Base-by-base conservation (phyloP, 2,329 filamentous ascomycete species). In the Hymenoscyphus linearis region DNA sequence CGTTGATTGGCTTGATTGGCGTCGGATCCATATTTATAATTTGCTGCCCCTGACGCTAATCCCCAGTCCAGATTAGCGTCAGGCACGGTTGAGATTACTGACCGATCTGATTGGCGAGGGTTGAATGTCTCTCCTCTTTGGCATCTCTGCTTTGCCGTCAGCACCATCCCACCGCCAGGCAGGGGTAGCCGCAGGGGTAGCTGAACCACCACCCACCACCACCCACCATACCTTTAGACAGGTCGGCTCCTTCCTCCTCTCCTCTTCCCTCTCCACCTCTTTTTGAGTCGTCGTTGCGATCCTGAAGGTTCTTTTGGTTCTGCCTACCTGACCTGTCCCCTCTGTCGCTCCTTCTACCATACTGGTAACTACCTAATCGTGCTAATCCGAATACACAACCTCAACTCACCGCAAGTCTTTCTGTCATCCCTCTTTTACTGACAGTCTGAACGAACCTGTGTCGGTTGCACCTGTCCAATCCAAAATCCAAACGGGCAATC, bases 371-470 rank as follows among this genome's bases (percentile, higher is more conserved):
- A 47, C 22, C 22, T 25, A 7, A 22, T n/a, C n/a, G n/a, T n/a
- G n/a, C n/a, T n/a, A n/a, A n/a, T n/a, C n/a, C n/a, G n/a, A n/a
- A n/a, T n/a, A 18, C 40, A 47, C 40, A 2, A 18, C 40, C 12
- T 18, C n/a, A 22, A 18, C 37, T n/a, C 37, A 40, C 18, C 22
- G 40, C 7, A 47, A 25, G 40, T 47, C 50, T 34, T 53, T 55
- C 53, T 55, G 53, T 55, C 53, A 34, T 55, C 53, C 53, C 18
- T 55, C 53, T 34, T 55, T 55, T 55, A 55, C 25, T 34, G 53
- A 55, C 53, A 55, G 53, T 27, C 16, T 13, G 50, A 35, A 34
- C 22, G 18, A n/a, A n/a, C 37, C 37, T 22, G 18, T 53, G 50
- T 26, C 50, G 16, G 16, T 55, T 27, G 27, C 27, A 14, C 53